A percentile compares a stretch with the other conserved stretches of the same genome.
Conservation (phyloP, 2,329 filamentous ascomycete genomes). For the Aureobasidium sp. region DNA sequence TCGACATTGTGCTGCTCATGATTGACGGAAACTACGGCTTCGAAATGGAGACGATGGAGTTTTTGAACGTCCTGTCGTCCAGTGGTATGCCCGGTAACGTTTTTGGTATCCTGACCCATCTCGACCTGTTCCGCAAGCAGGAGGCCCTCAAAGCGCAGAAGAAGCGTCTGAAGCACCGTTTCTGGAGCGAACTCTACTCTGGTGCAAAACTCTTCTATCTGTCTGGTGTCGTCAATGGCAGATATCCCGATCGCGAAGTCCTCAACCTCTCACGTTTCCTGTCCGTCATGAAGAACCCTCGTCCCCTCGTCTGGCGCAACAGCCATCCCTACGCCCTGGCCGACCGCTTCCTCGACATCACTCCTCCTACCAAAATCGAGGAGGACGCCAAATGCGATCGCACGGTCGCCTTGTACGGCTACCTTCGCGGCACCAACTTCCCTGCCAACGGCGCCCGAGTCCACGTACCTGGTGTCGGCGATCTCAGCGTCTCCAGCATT, state of each 20-base stretch:
- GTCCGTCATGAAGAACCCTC: conserved; percentile 97
- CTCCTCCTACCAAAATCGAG: conserved; percentile 85
- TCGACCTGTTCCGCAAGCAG: conserved; percentile 91
- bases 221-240: conserved; percentile 89
- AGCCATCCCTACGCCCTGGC: conserved; percentile 89
- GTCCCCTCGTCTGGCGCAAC: conserved; percentile 94
- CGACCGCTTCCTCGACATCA: conserved; percentile 92
- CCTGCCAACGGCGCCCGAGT: conserved; percentile 75
- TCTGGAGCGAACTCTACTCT: conserved; percentile 96
- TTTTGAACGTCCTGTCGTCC: conserved; percentile 83
- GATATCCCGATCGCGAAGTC: conserved; percentile 92
- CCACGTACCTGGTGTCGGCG: conserved; percentile 86
- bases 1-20: conserved; percentile 94
- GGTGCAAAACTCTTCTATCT: conserved; percentile 96
- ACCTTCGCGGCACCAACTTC: conserved; percentile 91
- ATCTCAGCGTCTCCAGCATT: conserved; percentile 73
- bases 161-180: conserved; percentile 88
- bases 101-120: conserved; percentile 91
- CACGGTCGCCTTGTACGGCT: conserved; percentile 84
- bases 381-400: conserved; percentile 83
- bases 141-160: conserved; percentile 88
- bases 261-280: conserved; percentile 93
- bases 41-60: conserved; percentile 99
- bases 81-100: conserved; percentile 98
- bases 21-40: conserved; percentile 99